These are phyloP conservation scores for Cladosporium velox DNA, from an alignment of 2,329 filamentous ascomycete genomes.

Conservation along the genomic window DNA sequence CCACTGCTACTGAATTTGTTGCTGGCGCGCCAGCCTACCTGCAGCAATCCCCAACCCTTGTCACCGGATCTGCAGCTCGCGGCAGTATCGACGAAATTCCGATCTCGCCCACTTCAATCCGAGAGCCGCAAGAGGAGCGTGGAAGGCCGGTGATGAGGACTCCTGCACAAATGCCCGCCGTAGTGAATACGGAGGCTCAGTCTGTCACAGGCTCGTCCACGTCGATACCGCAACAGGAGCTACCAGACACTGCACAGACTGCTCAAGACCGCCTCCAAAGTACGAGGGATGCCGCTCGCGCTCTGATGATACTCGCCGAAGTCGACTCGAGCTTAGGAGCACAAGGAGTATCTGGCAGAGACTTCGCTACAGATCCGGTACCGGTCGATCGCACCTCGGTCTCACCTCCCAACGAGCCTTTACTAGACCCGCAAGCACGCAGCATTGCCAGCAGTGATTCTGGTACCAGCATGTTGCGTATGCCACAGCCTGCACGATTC, in stretches of 20 bases:
- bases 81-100: constrained; percentile 4
- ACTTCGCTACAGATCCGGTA: neutral
- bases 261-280: neutral
- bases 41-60: neutral
- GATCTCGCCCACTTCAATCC: neutral
- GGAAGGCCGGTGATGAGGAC: neutral
- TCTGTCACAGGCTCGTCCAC: neutral
- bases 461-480: neutral
- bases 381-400: neutral
- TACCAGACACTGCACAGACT: neutral
- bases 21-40: neutral
- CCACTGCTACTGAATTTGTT: neutral
- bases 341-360: neutral
- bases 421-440: neutral
- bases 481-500: neutral
- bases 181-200: neutral
- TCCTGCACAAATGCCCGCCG: neutral
- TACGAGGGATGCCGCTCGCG: neutral
- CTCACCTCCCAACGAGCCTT: constrained; percentile 1
- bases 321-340: neutral
- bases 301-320: neutral
- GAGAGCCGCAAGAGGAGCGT: neutral
- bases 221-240: neutral
- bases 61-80: neutral
- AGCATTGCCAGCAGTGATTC: neutral